Base-by-base conservation (phyloP, 306 rosid species). In the Trifolium subterraneum region DNA sequence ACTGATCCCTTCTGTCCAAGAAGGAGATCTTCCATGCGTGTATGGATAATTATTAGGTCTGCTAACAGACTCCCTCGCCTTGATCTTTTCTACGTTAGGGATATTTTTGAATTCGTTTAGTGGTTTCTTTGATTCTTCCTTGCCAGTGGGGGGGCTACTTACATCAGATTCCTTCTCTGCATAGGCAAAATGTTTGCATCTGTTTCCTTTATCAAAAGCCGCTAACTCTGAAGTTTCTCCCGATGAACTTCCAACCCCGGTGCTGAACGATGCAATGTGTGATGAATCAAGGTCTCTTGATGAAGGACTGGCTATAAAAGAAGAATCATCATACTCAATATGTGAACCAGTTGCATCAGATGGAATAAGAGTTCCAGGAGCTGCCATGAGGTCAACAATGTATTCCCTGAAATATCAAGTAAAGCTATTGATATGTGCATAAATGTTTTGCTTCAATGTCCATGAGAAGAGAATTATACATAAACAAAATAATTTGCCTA, bases 1-100 rank as follows among this genome's bases (percentile, higher is more conserved):
- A 77, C 93, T 90, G 62, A 92, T 86, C 68, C 99, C 99, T 87
- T 95, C 98, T 31, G 98, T 95, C 99, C 99, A 95, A 71, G 99
- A 88, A 78, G 99, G 98, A 69, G 96, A 92, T 85, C 98, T 90
- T 63, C 90, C 85, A 76, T 90, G 98, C 41, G 18, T 16, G 70
- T 77, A 78, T 15, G 93, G 83, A 88, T 87, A 85, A 84, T 52
- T 91, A 72, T 56, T 91, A 64, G 87, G 84, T 76, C 87, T 81
- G 69, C 81, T 77, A 22, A 88, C 73, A 80, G 81, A 65, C 58
- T 88, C 99, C 39, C 44, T 72, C 44, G 71, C 77, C 25, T 12
- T 75, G 67, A 31, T 81, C 83, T 86, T 91, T 77, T 84, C 96
- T 1, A 55, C 75, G 67, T 68, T 78, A 16, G 86, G 70, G 20